A percentile compares a stretch with the other conserved stretches of the same genome.
These are phyloP conservation scores for Xylariaceae sp. DNA, from an alignment of 2,329 filamentous ascomycete genomes.

Conservation along the genomic window DNA sequence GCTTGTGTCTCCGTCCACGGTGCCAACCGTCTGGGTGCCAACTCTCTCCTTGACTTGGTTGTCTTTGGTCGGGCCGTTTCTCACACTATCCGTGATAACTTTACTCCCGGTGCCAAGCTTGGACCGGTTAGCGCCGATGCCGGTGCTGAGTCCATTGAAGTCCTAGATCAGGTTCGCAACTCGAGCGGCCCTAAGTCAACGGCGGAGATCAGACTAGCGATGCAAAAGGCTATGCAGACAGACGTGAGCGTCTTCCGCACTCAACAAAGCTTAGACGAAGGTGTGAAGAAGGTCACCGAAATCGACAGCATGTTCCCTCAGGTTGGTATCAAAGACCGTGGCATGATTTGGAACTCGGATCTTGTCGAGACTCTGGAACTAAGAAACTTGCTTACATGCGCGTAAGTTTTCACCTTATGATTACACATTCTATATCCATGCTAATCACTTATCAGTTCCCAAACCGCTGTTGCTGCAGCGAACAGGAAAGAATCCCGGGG, in stretches of 20 bases:
- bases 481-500: constrained; percentile 97
- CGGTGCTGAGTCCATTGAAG: constrained; percentile 79
- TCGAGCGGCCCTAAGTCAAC: constrained; percentile 83
- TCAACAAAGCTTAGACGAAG: constrained; percentile 88
- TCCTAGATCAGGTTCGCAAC: constrained; percentile 80
- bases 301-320: constrained; percentile 77
- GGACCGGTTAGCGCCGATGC: constrained; percentile 79
- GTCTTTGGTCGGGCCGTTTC: constrained; percentile 97
- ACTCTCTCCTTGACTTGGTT: constrained; percentile 94
- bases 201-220: constrained; percentile 79
- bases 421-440: background rate
- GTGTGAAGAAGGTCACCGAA: constrained; percentile 80
- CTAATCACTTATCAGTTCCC: constrained; percentile 51
- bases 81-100: constrained; percentile 94
- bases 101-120: constrained; percentile 75
- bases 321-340: constrained; percentile 94
- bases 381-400: constrained; percentile 92
- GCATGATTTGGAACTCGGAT: constrained; percentile 99
- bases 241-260: constrained; percentile 97
- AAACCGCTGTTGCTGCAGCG: constrained; percentile 86
- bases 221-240: constrained; percentile 98
- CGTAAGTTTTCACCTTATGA: constrained; percentile 55
- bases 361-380: constrained; percentile 94
- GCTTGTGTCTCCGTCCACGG: constrained; percentile 97
- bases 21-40: constrained; percentile 95